Percentiles rank a stretch among this genome's conserved stretches.
Conservation (phyloP, 2,329 filamentous ascomycete species). For the Clonostachys byssicola region DNA sequence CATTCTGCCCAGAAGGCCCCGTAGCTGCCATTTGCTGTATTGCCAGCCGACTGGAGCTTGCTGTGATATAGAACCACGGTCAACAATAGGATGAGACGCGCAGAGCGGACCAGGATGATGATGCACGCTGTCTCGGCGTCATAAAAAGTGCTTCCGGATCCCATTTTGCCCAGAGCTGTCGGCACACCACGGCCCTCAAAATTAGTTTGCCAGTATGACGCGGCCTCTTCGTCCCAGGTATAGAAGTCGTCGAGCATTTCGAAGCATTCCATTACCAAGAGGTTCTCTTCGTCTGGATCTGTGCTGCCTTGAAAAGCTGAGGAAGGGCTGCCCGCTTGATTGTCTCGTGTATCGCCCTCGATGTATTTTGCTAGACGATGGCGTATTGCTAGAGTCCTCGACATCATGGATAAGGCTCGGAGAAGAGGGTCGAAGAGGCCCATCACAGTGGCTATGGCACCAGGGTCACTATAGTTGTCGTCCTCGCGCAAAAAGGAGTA, state of each 20-base stretch:
- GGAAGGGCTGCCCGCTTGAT: not conserved
- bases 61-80: conserved; percentile 17
- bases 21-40: not conserved
- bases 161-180: conserved; percentile 16
- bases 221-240: conserved; percentile 20
- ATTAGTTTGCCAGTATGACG: conserved; percentile 19
- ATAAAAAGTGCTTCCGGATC: conserved; percentile 10
- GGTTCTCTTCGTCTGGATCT: not conserved
- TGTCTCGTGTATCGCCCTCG: not conserved
- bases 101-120: conserved; percentile 21
- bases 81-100: conserved; percentile 19
- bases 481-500: conserved; percentile 23
- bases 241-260: conserved; percentile 20
- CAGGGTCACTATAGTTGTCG: conserved; percentile 20
- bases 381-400: conserved; percentile 12
- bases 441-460: conserved; percentile 16
- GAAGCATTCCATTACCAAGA: conserved; percentile 12
- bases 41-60: conserved; percentile 1
- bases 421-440: conserved; percentile 21
- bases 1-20: conserved; percentile 3
- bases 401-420: conserved; percentile 21
- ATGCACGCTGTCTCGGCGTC: conserved; percentile 24
- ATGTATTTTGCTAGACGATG: conserved; percentile 3
- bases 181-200: conserved; percentile 19
- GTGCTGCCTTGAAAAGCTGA: conserved; percentile 2